These are phyloP conservation scores for Volutella citrinella DNA, from an alignment of 2,329 filamentous ascomycete species.

Conservation along the genomic window DNA sequence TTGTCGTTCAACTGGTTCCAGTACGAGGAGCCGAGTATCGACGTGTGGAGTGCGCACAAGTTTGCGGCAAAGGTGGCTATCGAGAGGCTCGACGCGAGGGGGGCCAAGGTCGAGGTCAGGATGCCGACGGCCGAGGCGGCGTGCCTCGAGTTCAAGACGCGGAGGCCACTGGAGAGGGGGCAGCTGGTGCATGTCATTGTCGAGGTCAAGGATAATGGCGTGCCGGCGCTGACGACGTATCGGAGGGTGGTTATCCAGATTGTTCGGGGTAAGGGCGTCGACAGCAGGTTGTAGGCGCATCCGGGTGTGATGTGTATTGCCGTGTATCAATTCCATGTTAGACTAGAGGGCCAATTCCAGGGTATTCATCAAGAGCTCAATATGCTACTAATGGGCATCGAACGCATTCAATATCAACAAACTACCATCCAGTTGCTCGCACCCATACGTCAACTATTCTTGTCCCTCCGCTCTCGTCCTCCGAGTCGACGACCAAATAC, in stretches of 20 bases:
- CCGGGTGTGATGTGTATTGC: too few relatives aligned
- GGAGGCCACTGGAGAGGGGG: constrained; percentile 34
- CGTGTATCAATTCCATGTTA: too few relatives aligned
- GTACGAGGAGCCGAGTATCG: constrained; percentile 34
- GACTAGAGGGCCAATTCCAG: too few relatives aligned
- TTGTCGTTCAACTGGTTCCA: constrained; percentile 49
- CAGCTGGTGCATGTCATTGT: constrained; percentile 46
- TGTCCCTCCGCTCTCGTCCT: too few relatives aligned
- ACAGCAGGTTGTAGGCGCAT: constrained; percentile 14
- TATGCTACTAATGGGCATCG: too few relatives aligned
- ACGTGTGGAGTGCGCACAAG: constrained; percentile 38
- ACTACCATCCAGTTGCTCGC: too few relatives aligned
- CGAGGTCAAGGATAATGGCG: constrained; percentile 42
- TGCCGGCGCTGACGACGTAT: constrained; percentile 42
- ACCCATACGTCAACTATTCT: too few relatives aligned
- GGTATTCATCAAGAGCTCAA: too few relatives aligned
- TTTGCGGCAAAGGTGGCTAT: constrained; percentile 30
- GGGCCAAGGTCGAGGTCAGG: constrained; percentile 28
- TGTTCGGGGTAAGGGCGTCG: constrained; percentile 26
- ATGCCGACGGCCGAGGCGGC: constrained; percentile 37
- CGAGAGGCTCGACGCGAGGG: constrained; percentile 6
- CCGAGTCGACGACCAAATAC: constrained; percentile 53
- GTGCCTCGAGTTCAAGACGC: constrained; percentile 26
- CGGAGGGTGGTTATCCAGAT: constrained; percentile 36
- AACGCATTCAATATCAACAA: too few relatives aligned